Conservation (phyloP, 495 filamentous ascomycete species). For the Xylaria sp. region DNA sequence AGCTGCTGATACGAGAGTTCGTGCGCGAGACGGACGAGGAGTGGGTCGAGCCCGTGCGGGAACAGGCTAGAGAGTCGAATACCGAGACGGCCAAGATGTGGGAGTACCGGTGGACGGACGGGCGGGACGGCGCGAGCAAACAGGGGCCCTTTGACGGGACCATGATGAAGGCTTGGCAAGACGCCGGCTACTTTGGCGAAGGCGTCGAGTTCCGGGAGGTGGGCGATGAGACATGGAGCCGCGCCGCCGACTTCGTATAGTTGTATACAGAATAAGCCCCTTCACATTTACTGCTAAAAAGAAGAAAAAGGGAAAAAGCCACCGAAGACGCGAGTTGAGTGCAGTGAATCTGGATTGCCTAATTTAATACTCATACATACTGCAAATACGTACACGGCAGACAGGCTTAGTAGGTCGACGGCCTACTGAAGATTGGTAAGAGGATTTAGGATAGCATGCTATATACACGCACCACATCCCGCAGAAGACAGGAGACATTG, state of each 20-base stretch:
- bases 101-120: slow-evolving; percentile 93
- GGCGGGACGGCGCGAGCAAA: slow-evolving; percentile 75
- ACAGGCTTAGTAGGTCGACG: neutral
- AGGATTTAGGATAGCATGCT: neutral
- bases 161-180: slow-evolving; percentile 87
- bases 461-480: neutral
- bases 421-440: neutral
- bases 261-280: neutral
- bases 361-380: neutral
- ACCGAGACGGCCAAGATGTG: slow-evolving; percentile 63
- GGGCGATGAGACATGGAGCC: slow-evolving; percentile 69
- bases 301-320: no score
- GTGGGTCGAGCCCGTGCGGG: slow-evolving; percentile 72
- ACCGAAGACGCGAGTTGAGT: no score
- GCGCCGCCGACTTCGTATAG: slow-evolving; percentile 63
- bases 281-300: neutral
- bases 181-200: slow-evolving; percentile 92
- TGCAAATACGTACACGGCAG: neutral
- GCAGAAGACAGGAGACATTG: slow-evolving; percentile 1
- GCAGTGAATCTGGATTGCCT: no score
- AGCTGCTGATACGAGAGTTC: slow-evolving; percentile 82
- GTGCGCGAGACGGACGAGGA: slow-evolving; percentile 85
- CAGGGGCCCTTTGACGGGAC: slow-evolving; percentile 86
- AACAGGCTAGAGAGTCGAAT: slow-evolving; percentile 30
- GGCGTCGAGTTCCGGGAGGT: slow-evolving; percentile 84